Evolutionary conservation across 2,329 filamentous ascomycete species (phyloP).

Genomic region (Cercospora sojina): DNA sequence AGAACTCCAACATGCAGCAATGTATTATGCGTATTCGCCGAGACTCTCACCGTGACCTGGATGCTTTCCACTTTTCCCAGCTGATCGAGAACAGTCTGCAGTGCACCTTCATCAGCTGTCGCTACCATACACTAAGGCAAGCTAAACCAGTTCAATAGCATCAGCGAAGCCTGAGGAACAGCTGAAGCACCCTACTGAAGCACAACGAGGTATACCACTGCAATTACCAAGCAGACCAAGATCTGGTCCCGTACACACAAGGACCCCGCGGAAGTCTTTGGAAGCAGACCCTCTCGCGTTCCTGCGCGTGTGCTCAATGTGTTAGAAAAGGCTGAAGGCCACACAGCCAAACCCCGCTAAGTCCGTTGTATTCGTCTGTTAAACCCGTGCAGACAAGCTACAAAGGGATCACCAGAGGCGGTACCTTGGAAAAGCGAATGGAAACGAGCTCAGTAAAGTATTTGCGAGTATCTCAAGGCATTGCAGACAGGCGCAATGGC

Average conservation of each 20-base stretch:
- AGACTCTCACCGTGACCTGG: background rate
- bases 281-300: background rate
- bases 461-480: background rate
- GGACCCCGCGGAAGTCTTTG: background rate
- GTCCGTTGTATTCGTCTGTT: background rate
- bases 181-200: background rate
- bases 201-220: background rate
- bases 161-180: background rate
- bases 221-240: background rate
- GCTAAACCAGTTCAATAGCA: background rate
- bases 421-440: background rate
- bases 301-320: background rate
- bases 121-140: background rate
- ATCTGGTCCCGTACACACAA: background rate
- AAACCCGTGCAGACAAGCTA: background rate
- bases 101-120: background rate
- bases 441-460: background rate
- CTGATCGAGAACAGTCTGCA: background rate
- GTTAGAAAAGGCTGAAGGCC: background rate
- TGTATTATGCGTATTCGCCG: background rate
- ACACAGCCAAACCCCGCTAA: background rate
- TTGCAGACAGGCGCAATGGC: background rate
- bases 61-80: background rate
- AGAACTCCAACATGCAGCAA: background rate
- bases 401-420: background rate